These are phyloP conservation scores for Prunus davidiana DNA, from an alignment of 306 rosid genomes.

Conservation along the genomic window DNA sequence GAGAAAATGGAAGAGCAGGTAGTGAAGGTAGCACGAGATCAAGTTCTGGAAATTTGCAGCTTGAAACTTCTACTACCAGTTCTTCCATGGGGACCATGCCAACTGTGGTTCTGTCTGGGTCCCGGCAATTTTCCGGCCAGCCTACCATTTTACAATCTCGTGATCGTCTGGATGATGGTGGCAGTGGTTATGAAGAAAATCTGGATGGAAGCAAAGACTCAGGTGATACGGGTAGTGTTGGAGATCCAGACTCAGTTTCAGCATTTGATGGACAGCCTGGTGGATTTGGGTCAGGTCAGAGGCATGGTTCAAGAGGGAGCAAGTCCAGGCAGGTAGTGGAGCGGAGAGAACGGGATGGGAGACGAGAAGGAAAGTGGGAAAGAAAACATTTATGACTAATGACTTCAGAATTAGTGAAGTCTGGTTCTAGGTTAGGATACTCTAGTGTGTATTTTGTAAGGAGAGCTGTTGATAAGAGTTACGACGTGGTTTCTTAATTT, in stretches of 20 bases:
- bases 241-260: conserved; percentile 75
- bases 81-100: conserved; percentile 52
- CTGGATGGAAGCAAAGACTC: conserved; percentile 89
- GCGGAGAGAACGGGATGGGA: conserved; percentile 72
- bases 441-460: background rate
- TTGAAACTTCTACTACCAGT: conserved; percentile 54
- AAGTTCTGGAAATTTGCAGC: conserved; percentile 51
- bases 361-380: conserved; percentile 98
- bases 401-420: background rate
- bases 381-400: conserved; percentile 61
- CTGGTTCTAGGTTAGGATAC: background rate
- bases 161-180: conserved; percentile 69
- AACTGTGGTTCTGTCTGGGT: conserved; percentile 64
- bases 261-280: conserved; percentile 73
- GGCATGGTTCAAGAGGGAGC: conserved; percentile 79
- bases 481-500: background rate
- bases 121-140: conserved; percentile 72
- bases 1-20: conserved; percentile 80
- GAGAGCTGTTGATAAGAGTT: background rate
- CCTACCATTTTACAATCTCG: conserved; percentile 85
- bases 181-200: conserved; percentile 78
- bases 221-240: conserved; percentile 77
- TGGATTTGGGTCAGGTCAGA: conserved; percentile 69
- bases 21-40: conserved; percentile 68
- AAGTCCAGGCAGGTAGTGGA: conserved; percentile 76